Evolutionary conservation across 2,329 filamentous ascomycete species (phyloP), one percentile per base, ranked within the genome.

Genomic region (Fusarium cicatricum): DNA sequence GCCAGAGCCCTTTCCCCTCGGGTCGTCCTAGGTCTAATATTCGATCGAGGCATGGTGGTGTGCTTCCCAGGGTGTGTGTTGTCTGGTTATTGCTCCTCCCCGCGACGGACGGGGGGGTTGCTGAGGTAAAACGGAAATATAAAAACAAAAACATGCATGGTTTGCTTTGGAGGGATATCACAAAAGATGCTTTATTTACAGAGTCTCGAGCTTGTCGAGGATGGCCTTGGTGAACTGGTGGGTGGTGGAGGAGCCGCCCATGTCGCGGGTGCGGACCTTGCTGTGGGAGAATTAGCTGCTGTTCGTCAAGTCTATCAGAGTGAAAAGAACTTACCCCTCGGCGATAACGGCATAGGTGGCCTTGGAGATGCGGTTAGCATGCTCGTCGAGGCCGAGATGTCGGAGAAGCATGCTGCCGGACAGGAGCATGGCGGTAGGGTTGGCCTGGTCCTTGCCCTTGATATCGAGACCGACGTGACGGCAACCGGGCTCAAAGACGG

Each of bases 381-480:
- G 95, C 77, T 98, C 92, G 74, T 99, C 94, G 45, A 99, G 90
- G 69, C 95, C 95, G 66, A 99, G 86, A 82, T 99, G 95, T 75
- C 95, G 90, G 76, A 99, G 86, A 71, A 99, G 89, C 95, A 99
- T 99, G 75, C 92, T 91, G 66, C 92, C 92, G 56, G 92, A 97
- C 63, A 99, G 90, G 68, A 99, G 86, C 82, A 99, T 84, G 65
- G 95, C 95, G 52, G 92, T 97, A 48, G 95, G 95, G 86, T 99
- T 99, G 66, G 95, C 95, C 83, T 98, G 92, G 80, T 97, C 93
- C 85, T 97, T 97, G 83, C 95, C 95, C 88, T 98, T 93, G 82
- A 99, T 99, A 78, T 99, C 95, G 43, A 99, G 90, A 80, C 95
- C 95, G 75, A 99, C 95, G 85, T 99, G 95, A 80, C 95, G 90